Evolutionary conservation across 805 yeast species (phyloP).

Genomic region (Metschnikowia santaceciliae): DNA sequence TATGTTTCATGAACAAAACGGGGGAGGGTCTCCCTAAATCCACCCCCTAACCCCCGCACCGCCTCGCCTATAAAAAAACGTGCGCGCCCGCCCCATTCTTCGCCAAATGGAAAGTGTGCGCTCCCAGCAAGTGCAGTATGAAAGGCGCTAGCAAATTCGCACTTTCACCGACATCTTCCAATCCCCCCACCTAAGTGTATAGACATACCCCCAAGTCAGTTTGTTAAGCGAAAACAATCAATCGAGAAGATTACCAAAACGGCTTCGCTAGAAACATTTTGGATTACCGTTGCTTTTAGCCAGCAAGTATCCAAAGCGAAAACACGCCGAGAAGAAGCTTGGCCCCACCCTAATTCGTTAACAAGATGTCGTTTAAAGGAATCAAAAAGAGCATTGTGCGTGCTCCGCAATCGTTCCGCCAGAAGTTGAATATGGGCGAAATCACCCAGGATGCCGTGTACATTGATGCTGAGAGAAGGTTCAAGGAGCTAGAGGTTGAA

Average conservation of each 20-base stretch:
- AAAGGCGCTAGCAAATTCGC: background rate
- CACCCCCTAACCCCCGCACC: background rate
- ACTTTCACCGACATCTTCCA: background rate
- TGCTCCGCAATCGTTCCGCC: conserved; percentile 90
- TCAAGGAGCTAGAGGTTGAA: conserved; percentile 85
- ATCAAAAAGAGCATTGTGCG: conserved; percentile 73
- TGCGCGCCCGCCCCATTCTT: background rate
- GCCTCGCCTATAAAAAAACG: background rate
- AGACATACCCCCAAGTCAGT: background rate
- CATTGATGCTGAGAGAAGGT: conserved; percentile 92
- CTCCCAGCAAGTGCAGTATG: background rate
- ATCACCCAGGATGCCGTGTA: conserved; percentile 73
- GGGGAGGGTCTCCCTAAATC: background rate
- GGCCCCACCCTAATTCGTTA: background rate
- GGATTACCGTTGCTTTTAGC: background rate
- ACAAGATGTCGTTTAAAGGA: conserved; percentile 80
- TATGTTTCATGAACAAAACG: background rate
- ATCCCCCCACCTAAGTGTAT: background rate
- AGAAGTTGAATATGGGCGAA: conserved; percentile 81
- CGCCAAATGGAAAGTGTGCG: background rate
- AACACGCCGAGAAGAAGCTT: background rate
- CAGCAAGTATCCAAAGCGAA: background rate
- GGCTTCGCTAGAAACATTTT: too few species aligned
- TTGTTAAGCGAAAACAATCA: background rate
- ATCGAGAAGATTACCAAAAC: background rate